Evolutionary conservation across 2,329 filamentous ascomycete species (phyloP).

Genomic region (Dactylellina leptospora): DNA sequence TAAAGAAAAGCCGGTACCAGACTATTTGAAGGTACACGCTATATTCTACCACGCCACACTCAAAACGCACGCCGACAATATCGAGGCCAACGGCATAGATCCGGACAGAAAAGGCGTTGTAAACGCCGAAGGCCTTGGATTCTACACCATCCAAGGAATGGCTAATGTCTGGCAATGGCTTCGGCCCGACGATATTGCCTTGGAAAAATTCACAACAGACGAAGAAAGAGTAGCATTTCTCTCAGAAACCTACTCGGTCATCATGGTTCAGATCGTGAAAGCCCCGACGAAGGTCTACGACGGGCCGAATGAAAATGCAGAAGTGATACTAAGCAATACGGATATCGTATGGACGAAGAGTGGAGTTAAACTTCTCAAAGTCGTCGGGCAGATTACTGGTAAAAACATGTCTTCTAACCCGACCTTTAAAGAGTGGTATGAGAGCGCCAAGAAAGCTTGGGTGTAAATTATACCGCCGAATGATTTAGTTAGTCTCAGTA

Average conservation of each 20-base stretch:
- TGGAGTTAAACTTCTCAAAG: conserved; percentile 5
- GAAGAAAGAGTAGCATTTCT: background rate
- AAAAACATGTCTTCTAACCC: background rate
- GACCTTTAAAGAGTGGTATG: conserved; percentile 1
- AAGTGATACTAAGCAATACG: background rate
- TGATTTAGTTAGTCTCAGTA: conserved; percentile 21
- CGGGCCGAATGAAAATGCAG: background rate
- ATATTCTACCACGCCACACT: conserved; percentile 1
- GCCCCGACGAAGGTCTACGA: conserved; percentile 3
- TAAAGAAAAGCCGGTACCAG: background rate
- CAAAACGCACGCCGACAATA: background rate
- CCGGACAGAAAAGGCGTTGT: background rate
- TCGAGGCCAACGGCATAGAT: background rate
- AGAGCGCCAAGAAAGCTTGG: background rate
- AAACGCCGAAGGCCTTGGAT: conserved; percentile 5
- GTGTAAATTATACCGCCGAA: conserved; percentile 13
- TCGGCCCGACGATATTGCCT: background rate
- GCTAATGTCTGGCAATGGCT: conserved; percentile 8
- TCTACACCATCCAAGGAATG: background rate
- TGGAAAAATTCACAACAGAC: background rate
- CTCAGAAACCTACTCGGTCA: background rate
- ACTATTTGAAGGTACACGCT: background rate
- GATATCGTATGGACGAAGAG: conserved; percentile 9
- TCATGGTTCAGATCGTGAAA: conserved; percentile 2
- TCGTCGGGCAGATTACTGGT: conserved; percentile 7